Evolutionary conservation across 2,329 filamentous ascomycete species (phyloP), one percentile per base, ranked within the genome.

Genomic region (Apiospora aurea): DNA sequence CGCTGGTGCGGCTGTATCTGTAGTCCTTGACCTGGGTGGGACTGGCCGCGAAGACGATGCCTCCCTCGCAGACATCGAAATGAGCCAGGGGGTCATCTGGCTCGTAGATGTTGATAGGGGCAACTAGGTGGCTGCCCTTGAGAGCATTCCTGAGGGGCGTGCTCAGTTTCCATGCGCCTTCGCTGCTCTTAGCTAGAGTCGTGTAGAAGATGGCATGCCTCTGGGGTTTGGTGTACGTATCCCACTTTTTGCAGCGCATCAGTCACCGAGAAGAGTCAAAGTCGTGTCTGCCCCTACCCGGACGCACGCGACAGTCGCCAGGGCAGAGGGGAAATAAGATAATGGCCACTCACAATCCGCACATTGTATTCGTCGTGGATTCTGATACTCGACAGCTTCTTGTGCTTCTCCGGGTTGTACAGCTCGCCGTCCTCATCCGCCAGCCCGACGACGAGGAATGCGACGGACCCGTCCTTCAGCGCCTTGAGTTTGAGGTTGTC

Each of bases 121-220:
- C 79, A 53, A 82, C 81, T 14, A 85, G 76, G n/a, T 72, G 71
- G 1, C 79, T 77, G 47, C 75, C 72, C 4, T 70, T 71, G 24
- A 85, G 72, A 14, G 79, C 78, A 61, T 85, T 84, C 51, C 79
- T 75, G 2, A 85, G 75, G 5, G 75, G 72, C 3, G 73, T 72
- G 1, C 76, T 69, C 8, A 83, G 74, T 11, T 71, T 75, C 82
- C 82, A 84, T 6, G 71, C 61, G 16, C 75, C 77, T 29, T 78
- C 74, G n/a, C 74, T 72, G 26, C 8, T 43, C 7, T 78, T 76
- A 21, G 70, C 70, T 10, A 85, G 75, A 14, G 75, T 78, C 13
- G 79, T 81, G 75, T 84, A 85, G 80, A 83, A 85, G 38, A 85
- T 79, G 5, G 78, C 74, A 70, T 82, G 79, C 26, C 76, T 79